Base-by-base conservation (phyloP, 1,284 basidiomycete species). In the Salmacisia buchloeana region DNA sequence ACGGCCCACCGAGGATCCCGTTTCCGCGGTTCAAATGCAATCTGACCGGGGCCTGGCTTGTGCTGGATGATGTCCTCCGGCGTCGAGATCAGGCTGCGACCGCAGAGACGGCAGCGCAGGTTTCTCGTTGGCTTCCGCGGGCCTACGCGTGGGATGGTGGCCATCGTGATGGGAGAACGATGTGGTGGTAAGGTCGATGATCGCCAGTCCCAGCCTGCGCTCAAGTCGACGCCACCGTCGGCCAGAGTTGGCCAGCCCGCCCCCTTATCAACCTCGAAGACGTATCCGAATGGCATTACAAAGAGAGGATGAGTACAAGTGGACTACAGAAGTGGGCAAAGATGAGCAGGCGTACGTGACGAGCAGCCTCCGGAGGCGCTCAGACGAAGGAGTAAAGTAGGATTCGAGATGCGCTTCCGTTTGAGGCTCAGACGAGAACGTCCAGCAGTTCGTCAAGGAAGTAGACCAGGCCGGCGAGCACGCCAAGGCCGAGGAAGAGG, bases 11-110 rank as follows among this genome's bases (percentile, higher is more conserved):
- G 15, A 5, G 41, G 33, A 43, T 52, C 35, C 31, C 72, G 62
- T 31, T 61, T 70, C 10, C 73, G 60, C 31, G 69, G 73, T 27
- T 77, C 75, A 45, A 77, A 79, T 10, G 75, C 73, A 64, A 72
- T 52, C 54, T 76, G 71, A 1, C 77, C 74, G 29, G 69, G 70
- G 0, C 76, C 77, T 4, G 73, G 70, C 39, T 71, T 70, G 49
- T 79, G 77, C 41, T 71, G 67, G 23, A 78, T 70, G 23, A 79
- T 67, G 62, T 79, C 74, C 57, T 76, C 71, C 4, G 66, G 43
- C 23, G 68, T 65, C 6, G 31, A 15, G n/a, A 74, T 75, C 46
- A 79, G 60, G 52, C 73, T 75, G 12, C 72, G 62, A 27, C 76
- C 67, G 41, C 77, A 79, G n/a, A 69, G 67, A 35, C 71, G 71